Evolutionary conservation across 163 green algal genomes (phyloP).

Genomic region (Scenedesmus sp.): DNA sequence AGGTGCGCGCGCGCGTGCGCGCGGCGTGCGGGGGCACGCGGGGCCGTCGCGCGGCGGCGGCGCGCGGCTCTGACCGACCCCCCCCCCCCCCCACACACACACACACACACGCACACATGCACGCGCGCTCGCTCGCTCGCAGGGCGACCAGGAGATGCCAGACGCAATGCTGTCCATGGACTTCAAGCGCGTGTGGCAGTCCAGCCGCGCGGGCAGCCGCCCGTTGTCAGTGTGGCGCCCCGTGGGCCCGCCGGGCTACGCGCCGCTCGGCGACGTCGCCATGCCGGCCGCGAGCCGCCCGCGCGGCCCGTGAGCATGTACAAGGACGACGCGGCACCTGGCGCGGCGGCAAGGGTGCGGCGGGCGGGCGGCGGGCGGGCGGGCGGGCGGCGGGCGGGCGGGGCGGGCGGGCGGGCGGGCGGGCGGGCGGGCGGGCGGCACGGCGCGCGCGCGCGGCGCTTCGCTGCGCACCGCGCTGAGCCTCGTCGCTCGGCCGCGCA

Average conservation of each 20-base stretch:
- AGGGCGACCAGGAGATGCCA: constrained; percentile 58
- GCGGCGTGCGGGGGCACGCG: neutral
- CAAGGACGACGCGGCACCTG: constrained; percentile 40
- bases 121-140: neutral
- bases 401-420: no score
- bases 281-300: constrained; percentile 51
- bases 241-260: constrained; percentile 74
- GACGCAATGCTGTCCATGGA: constrained; percentile 65
- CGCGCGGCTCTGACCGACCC: no score
- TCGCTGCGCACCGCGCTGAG: no score
- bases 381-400: no score
- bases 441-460: no score
- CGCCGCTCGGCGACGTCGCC: constrained; percentile 61
- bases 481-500: no score
- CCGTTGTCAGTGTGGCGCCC: constrained; percentile 80
- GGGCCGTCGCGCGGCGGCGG: constrained; percentile 24
- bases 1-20: constrained; percentile 34
- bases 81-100: no score
- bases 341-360: no score
- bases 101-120: no score
- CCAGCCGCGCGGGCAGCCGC: neutral
- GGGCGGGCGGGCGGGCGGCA: no score
- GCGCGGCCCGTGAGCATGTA: constrained; percentile 51
- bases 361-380: no score
- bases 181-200: constrained; percentile 53